These are phyloP conservation scores for Arxiozyma telluris DNA, from an alignment of 1,139 yeast species.

Conservation along the genomic window DNA sequence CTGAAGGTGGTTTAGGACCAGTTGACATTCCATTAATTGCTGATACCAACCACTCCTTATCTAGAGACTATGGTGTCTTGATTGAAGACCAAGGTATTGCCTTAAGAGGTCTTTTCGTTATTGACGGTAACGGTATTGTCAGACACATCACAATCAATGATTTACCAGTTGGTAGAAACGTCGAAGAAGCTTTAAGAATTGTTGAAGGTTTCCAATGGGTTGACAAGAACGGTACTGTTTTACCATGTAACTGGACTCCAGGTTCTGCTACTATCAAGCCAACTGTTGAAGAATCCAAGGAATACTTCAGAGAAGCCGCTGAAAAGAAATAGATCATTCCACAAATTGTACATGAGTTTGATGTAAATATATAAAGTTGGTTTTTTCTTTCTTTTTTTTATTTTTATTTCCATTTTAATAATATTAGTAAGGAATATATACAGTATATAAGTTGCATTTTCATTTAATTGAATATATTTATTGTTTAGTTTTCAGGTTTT, in stretches of 20 bases:
- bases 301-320: constrained; percentile 27
- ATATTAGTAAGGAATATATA: not conserved
- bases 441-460: not conserved
- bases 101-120: constrained; percentile 93
- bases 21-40: constrained; percentile 90
- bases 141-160: constrained; percentile 98
- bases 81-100: constrained; percentile 94
- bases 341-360: not conserved
- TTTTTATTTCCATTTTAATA: too few species aligned
- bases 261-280: constrained; percentile 94
- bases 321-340: constrained; percentile 5
- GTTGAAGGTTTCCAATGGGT: constrained; percentile 99
- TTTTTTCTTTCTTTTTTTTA: too few species aligned
- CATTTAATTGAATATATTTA: not conserved
- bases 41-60: constrained; percentile 91
- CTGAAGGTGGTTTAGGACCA: constrained; percentile 97
- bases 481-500: too few species aligned
- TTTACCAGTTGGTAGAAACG: constrained; percentile 98
- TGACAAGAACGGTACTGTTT: constrained; percentile 95
- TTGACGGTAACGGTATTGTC: constrained; percentile 88
- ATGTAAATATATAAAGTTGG: not conserved
- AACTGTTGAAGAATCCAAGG: constrained; percentile 65
- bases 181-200: constrained; percentile 93
- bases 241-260: constrained; percentile 99
- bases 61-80: constrained; percentile 94